Evolutionary conservation across 2,329 filamentous ascomycete genomes (phyloP).

Genomic region (Alternaria alternata): DNA sequence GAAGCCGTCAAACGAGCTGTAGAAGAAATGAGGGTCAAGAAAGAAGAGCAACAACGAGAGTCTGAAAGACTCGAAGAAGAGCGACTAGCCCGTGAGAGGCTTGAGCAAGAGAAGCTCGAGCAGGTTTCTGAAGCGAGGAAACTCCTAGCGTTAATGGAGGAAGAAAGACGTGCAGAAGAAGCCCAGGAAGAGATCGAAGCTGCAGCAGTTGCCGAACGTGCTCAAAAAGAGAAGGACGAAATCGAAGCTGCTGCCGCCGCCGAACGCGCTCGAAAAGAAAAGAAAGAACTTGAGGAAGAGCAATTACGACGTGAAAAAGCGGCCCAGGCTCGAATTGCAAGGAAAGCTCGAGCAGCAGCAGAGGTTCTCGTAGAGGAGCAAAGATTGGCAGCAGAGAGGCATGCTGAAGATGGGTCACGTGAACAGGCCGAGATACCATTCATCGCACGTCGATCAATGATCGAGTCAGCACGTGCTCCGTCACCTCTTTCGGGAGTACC

Average conservation of each 20-base stretch:
- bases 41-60: slow-evolving; percentile 3
- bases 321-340: slow-evolving; percentile 13
- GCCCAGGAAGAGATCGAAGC: slow-evolving; percentile 12
- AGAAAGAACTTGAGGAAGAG: slow-evolving; percentile 5
- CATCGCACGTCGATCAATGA: slow-evolving; percentile 7
- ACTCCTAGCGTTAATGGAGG: slow-evolving; percentile 14
- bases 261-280: slow-evolving; percentile 7
- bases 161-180: slow-evolving; percentile 11
- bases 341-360: slow-evolving; percentile 13
- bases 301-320: slow-evolving; percentile 12
- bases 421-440: slow-evolving; percentile 10
- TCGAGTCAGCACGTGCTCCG: slow-evolving; percentile 23
- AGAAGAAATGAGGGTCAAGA: not conserved
- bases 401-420: slow-evolving; percentile 17
- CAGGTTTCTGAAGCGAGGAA: slow-evolving; percentile 15
- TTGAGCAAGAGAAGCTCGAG: slow-evolving; percentile 18
- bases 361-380: slow-evolving; percentile 7
- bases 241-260: slow-evolving; percentile 6
- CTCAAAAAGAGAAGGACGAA: slow-evolving; percentile 12
- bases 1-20: slow-evolving; percentile 7
- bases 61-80: slow-evolving; percentile 9
- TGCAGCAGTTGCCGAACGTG: slow-evolving; percentile 10
- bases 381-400: slow-evolving; percentile 8
- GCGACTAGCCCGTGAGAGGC: slow-evolving; percentile 5
- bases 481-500: slow-evolving; percentile 18